phyloP scores from a whole-genome alignment of 2,329 filamentous ascomycete species.

The Zalaria sp. region DNA sequence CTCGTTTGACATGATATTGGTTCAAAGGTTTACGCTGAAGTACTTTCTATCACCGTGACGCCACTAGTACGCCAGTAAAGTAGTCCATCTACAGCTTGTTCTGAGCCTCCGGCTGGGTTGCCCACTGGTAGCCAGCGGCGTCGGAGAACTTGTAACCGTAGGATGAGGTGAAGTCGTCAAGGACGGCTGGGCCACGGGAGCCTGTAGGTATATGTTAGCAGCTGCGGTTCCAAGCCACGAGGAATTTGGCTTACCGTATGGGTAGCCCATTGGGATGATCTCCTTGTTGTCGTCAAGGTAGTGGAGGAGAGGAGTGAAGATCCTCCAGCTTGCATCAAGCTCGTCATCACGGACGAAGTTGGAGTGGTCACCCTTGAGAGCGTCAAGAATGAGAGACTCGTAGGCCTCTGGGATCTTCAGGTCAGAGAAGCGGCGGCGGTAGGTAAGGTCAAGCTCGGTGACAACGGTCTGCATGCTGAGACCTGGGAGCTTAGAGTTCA shows the following conservation, averaged over 20 bases:
- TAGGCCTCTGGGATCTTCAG: constrained; percentile 99
- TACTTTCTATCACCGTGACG: too few species aligned
- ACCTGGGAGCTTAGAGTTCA: constrained; percentile 98
- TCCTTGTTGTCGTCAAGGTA: constrained; percentile 99
- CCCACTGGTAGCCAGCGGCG: constrained; percentile 91
- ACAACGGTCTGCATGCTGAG: constrained; percentile 99
- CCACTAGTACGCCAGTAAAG: too few species aligned
- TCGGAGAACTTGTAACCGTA: constrained; percentile 99
- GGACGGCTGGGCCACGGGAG: constrained; percentile 85
- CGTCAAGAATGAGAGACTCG: constrained; percentile 92
- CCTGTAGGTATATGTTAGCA: constrained; percentile 40
- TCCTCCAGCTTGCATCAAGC: constrained; percentile 93
- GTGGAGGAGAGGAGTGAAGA: constrained; percentile 93
- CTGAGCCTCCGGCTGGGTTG: constrained; percentile 52
- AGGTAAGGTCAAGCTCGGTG: constrained; percentile 95
- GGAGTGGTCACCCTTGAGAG: constrained; percentile 96
- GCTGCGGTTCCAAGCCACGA: neutral
- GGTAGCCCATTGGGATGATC: constrained; percentile 98
- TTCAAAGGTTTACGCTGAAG: too few species aligned
- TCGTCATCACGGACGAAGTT: constrained; percentile 98
- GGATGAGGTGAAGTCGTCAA: constrained; percentile 95
- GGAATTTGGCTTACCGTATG: constrained; percentile 58
- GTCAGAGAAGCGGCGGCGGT: constrained; percentile 95
- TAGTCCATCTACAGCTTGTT: constrained; percentile 57
- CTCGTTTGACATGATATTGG: too few species aligned